Evolutionary conservation across 192 early-diverging fungal genomes (phyloP), one percentile per base, ranked within the genome.

Genomic region (Backusella parvicylindrica): DNA sequence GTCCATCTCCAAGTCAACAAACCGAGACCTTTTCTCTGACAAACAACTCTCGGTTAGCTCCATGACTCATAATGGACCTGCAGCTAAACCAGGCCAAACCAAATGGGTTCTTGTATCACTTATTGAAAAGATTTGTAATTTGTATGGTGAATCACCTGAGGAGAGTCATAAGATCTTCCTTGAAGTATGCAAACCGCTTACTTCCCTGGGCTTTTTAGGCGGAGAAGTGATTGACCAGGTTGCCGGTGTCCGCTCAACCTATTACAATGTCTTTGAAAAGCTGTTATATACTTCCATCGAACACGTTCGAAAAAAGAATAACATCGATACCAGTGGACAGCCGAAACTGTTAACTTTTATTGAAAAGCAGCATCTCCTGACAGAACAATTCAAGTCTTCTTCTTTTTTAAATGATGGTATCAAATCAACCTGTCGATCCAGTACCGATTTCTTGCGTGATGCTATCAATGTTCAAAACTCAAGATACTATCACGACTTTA

Each of bases 401-500:
- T 7, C 21, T 36, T 41, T 28, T 38, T 21, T 26, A 66, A 16
- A 36, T n/a, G 7, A 66, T 35, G 7, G 16, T 5, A 18, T 28
- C 16, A 13, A 23, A 70, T 12, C 37, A 23, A 21, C 41, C 13
- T 30, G 12, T 11, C 28, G n/a, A 11, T 31, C 37, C 1, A 37
- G 28, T 8, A 41, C 37, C 6, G 68, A 70, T 70, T 41, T 50
- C 26, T 43, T 70, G 11, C 38, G 28, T 68, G 83, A 70, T 26
- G 53, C 53, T 31, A 53, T 68, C 26, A 88, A 88, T 31, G 68
- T 87, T 7, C 84, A 88, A 13, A 84, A 81, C 49, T 88, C 89
- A 37, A 89, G 95, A n/a, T 98, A 96, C 81, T 77, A 82, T 37
- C 90, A 92, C 73, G 95, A 98, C 77, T 96, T 96, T 85, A 74